Evolutionary conservation across 2,329 filamentous ascomycete genomes (phyloP).

Genomic region (Neocatenulostroma microsporum): DNA sequence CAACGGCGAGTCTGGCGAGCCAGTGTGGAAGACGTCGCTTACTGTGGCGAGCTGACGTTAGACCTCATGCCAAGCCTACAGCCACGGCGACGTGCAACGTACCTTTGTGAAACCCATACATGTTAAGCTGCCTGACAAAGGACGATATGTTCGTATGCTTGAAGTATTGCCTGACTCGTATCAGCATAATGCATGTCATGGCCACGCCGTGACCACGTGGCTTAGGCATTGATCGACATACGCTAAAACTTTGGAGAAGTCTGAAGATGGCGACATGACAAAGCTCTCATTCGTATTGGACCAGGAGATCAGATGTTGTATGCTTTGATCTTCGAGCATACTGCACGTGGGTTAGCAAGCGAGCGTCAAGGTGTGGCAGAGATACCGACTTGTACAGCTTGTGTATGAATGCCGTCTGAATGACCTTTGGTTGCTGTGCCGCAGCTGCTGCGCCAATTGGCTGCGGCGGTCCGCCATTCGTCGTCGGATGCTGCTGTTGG

Average conservation of each 20-base stretch:
- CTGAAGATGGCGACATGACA: conserved; percentile 94
- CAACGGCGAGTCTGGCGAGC: conserved; percentile 81
- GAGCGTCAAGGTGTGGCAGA: neutral
- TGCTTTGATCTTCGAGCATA: conserved; percentile 91
- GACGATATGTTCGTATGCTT: conserved; percentile 99
- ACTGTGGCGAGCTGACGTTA: conserved; percentile 51
- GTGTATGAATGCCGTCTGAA: conserved; percentile 97
- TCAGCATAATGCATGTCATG: conserved; percentile 14
- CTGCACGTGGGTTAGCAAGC: conserved; percentile 47
- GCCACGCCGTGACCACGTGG: conserved; percentile 21
- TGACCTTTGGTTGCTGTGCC: conserved; percentile 90
- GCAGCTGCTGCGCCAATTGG: conserved; percentile 57
- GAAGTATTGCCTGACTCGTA: conserved; percentile 73
- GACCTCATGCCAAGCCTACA: neutral
- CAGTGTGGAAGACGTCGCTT: conserved; percentile 96
- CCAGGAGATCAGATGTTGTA: conserved; percentile 96
- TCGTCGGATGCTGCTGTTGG: conserved; percentile 8
- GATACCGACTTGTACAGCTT: conserved; percentile 86
- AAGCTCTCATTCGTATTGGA: conserved; percentile 91
- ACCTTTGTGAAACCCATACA: conserved; percentile 99
- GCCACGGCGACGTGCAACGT: conserved; percentile 16
- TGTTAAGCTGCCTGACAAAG: conserved; percentile 94
- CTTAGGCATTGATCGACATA: conserved; percentile 46
- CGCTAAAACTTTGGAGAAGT: conserved; percentile 97
- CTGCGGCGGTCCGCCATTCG: conserved; percentile 37